phyloP scores from a whole-genome alignment of 495 filamentous ascomycete species.

The Lasiosphaeris hirsuta region DNA sequence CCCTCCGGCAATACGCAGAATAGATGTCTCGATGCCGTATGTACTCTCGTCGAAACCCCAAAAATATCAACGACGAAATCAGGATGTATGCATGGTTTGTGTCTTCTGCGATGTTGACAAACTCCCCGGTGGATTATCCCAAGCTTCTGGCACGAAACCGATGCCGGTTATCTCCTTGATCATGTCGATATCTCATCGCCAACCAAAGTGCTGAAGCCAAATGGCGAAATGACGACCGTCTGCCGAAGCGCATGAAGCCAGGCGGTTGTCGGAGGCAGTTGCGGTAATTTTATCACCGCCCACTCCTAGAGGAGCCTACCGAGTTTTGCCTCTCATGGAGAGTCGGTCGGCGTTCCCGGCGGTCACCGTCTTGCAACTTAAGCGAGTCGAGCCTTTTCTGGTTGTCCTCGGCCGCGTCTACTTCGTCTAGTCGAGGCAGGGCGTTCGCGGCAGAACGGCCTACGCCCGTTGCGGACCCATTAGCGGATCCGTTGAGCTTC shows the following conservation, averaged over 20 bases:
- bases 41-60: slow-evolving; percentile 2
- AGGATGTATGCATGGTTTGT: too few species aligned
- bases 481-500: slow-evolving; percentile 37
- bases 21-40: slow-evolving; percentile 11
- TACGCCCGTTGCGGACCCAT: slow-evolving; percentile 15
- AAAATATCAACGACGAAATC: not conserved
- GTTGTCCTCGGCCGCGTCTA: slow-evolving; percentile 77
- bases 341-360: slow-evolving; percentile 42
- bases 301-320: slow-evolving; percentile 47
- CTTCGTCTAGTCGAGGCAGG: slow-evolving; percentile 56
- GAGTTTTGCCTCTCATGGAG: slow-evolving; percentile 50
- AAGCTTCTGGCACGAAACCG: too few species aligned
- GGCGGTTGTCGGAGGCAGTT: too few species aligned
- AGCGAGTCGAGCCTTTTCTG: slow-evolving; percentile 79
- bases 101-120: too few species aligned
- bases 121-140: not conserved
- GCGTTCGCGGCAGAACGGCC: slow-evolving; percentile 15
- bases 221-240: too few species aligned
- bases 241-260: too few species aligned
- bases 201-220: too few species aligned
- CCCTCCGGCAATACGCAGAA: not conserved
- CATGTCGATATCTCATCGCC: too few species aligned
- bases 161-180: too few species aligned
- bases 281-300: slow-evolving; percentile 31
- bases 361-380: slow-evolving; percentile 68